Conservation (phyloP, 371 early-diverging fungal species). For the Sanchytrium tribonematis region DNA sequence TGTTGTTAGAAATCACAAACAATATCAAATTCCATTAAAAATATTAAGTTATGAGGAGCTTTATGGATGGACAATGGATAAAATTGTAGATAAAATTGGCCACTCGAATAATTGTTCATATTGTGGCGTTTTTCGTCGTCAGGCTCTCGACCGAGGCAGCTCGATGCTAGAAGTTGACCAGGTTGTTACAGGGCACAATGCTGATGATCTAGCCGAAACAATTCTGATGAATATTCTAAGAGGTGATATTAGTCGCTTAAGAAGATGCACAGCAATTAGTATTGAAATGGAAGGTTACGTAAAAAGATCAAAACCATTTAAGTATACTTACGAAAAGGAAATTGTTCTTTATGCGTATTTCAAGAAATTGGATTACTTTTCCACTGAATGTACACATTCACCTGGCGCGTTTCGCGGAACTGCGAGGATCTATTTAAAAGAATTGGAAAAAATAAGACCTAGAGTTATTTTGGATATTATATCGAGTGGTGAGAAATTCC, state of each 20-base stretch:
- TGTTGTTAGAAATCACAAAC: conserved; percentile 78
- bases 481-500: conserved; percentile 1
- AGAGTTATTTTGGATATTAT: conserved; percentile 53
- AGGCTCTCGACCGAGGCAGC: conserved; percentile 92
- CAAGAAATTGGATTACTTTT: conserved; percentile 92
- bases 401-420: conserved; percentile 96
- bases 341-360: conserved; percentile 99
- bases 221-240: conserved; percentile 95
- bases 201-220: conserved; percentile 99
- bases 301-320: conserved; percentile 85
- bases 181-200: conserved; percentile 98
- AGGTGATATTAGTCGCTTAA: conserved; percentile 81
- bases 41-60: conserved; percentile 83
- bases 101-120: conserved; percentile 96
- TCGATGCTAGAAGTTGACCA: conserved; percentile 64
- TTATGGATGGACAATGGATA: conserved; percentile 97
- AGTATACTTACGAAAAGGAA: conserved; percentile 97
- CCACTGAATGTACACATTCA: conserved; percentile 96
- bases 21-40: conserved; percentile 69
- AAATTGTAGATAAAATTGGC: conserved; percentile 78
- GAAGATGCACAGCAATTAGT: conserved; percentile 73
- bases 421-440: conserved; percentile 84
- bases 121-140: conserved; percentile 96
- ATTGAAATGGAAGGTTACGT: conserved; percentile 29
- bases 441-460: conserved; percentile 77